Base-by-base conservation (phyloP, 2,329 filamentous ascomycete genomes). In the Verticillium dahliae region DNA sequence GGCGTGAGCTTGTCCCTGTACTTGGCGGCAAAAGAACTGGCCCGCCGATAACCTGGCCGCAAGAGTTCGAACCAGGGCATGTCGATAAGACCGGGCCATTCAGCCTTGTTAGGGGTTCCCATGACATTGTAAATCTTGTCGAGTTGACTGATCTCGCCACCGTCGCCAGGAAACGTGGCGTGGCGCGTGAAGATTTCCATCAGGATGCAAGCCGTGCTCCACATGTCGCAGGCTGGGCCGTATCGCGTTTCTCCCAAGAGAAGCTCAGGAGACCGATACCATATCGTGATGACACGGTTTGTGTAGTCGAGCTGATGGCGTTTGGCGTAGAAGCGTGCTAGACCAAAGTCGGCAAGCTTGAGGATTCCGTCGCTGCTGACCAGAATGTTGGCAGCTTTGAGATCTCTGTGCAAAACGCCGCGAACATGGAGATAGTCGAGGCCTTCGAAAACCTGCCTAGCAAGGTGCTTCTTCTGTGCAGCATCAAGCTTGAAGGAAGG, bases 61-160 rank as follows among this genome's bases (percentile, higher is more conserved):
- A 99, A 83, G 15, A 99, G 84, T 74, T 97, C 91, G 71, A 96
- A 98, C 95, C 95, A 99, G 11, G 94, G 91, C 87, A 97, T 95
- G 61, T 97, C 90, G n/a, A 90, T 82, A 22, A 98, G 85, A 9
- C 87, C 89, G 1, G 95, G 92, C 96, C 96, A 99, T 35, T 96
- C 90, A 38, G 81, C 80, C 61, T 86, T 85, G 52, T 87, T 96
- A 0, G 95, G 95, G 0, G 94, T 98, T 57, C 95, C 95, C 56
- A 99, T 83, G 4, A 96, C 82, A 58, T 89, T 88, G 75, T 97
- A 97, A n/a, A 99, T 94, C 76, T 96, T 97, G 67, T 98, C 93
- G 3, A 99, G 82, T 73, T 99, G 95, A 69, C 89, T 96, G 67
- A 97, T 90, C 74, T 99, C 95, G n/a, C 90, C 90, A 31, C 94